phyloP scores from a whole-genome alignment of 768 basidiomycete genomes.

The Pleurotus eryngii region DNA sequence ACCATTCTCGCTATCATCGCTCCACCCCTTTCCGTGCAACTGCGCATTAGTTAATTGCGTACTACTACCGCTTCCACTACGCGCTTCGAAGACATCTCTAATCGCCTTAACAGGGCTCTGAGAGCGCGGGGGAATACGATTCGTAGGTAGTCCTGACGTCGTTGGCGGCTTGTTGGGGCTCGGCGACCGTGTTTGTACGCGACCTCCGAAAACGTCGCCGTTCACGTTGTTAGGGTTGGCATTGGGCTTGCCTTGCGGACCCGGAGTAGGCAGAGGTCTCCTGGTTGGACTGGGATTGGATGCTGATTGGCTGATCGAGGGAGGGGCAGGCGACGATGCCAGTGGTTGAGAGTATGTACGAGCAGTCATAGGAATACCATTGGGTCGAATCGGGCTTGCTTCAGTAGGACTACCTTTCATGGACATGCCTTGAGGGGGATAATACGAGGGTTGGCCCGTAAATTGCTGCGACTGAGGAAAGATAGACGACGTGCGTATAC shows the following conservation, averaged over 20 bases:
- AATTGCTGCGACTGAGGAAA: neutral
- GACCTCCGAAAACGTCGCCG: neutral
- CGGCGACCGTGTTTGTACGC: neutral
- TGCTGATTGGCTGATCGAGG: neutral
- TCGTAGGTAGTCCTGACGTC: neutral
- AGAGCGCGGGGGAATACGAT: neutral
- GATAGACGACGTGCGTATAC: neutral
- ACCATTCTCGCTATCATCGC: constrained; percentile 4
- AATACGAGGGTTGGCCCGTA: neutral
- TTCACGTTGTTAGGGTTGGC: neutral
- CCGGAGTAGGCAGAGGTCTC: neutral
- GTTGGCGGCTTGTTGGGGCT: neutral
- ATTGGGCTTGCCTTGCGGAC: neutral
- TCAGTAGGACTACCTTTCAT: neutral
- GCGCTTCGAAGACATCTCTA: constrained; percentile 1
- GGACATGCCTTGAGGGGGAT: neutral
- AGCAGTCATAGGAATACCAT: neutral
- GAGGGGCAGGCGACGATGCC: neutral
- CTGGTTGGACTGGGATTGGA: neutral
- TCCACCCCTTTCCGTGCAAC: constrained; percentile 4
- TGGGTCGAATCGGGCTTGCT: neutral
- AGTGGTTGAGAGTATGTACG: constrained; percentile 1
- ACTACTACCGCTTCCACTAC: neutral
- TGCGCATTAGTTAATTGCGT: neutral
- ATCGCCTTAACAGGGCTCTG: constrained; percentile 7